Evolutionary conservation across 129 eudicot species (phyloP).

Genomic region (Pseudognaphalium luteoalbum): DNA sequence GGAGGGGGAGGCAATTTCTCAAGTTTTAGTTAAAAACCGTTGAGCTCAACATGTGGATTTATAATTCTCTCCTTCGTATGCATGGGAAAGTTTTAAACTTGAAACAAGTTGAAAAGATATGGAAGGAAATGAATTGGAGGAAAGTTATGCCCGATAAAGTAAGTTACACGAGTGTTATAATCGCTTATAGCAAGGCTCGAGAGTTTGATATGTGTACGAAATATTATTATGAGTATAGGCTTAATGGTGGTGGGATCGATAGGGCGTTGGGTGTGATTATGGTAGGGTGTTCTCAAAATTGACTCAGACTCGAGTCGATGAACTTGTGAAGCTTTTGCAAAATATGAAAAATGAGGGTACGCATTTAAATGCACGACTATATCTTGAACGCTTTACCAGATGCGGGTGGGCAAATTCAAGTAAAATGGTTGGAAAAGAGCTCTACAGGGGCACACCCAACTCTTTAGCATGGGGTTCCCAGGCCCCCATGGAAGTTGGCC

Average conservation of each 20-base stretch:
- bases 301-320: conserved; percentile 59
- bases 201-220: conserved; percentile 65
- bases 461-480: no score
- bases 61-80: conserved; percentile 76
- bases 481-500: no score
- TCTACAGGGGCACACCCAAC: no score
- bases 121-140: conserved; percentile 95
- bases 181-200: conserved; percentile 65
- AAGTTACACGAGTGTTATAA: conserved; percentile 76
- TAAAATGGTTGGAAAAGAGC: conserved; percentile 68
- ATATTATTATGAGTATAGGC: conserved; percentile 61
- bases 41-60: conserved; percentile 83
- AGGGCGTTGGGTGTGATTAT: conserved; percentile 86
- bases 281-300: conserved; percentile 82
- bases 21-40: no score
- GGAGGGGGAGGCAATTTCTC: no score
- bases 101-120: conserved; percentile 72
- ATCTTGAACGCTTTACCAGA: conserved; percentile 74
- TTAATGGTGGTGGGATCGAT: conserved; percentile 68
- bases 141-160: conserved; percentile 64
- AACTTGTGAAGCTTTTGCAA: conserved; percentile 76
- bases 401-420: conserved; percentile 68
- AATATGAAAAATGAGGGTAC: conserved; percentile 77
- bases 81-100: conserved; percentile 69
- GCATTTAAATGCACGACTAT: conserved; percentile 64